Percentiles rank a stretch among this genome's conserved stretches.
phyloP scores from a whole-genome alignment of 768 basidiomycete genomes.

The Auriculariales sp. region DNA sequence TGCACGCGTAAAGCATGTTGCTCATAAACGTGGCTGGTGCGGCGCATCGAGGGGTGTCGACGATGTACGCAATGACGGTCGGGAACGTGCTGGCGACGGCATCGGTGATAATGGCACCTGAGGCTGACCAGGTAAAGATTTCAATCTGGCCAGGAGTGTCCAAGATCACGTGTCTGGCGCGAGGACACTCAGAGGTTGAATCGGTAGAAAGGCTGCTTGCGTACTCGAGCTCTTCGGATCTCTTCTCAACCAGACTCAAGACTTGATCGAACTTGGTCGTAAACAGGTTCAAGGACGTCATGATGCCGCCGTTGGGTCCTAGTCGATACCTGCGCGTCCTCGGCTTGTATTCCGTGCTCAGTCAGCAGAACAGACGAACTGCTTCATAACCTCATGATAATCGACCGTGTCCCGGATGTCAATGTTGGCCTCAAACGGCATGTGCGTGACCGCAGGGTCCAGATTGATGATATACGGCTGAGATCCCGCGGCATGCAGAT shows the following conservation, averaged over 20 bases:
- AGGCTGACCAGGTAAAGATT: conserved; percentile 99
- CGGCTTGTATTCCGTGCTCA: conserved; percentile 5
- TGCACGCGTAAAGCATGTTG: conserved; percentile 99
- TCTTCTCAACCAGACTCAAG: conserved; percentile 76
- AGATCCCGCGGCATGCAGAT: conserved; percentile 58
- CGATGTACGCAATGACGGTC: conserved; percentile 89
- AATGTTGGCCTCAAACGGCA: conserved; percentile 92
- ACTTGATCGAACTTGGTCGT: conserved; percentile 99
- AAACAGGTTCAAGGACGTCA: conserved; percentile 94
- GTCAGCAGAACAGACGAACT: conserved; percentile 46
- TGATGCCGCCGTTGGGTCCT: conserved; percentile 93
- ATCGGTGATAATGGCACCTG: conserved; percentile 96
- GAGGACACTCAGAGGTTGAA: neutral
- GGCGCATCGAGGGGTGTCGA: conserved; percentile 90
- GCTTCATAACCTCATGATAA: conserved; percentile 98
- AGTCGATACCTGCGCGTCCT: conserved; percentile 67
- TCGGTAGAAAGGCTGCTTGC: conserved; percentile 15
- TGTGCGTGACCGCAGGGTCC: conserved; percentile 85
- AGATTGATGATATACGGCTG: conserved; percentile 95
- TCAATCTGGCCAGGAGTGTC: conserved; percentile 99
- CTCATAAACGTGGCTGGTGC: conserved; percentile 98
- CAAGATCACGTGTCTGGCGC: conserved; percentile 71
- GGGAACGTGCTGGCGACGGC: conserved; percentile 88
- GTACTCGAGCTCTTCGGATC: conserved; percentile 79
- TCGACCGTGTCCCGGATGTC: conserved; percentile 97